A percentile compares a stretch with the other conserved stretches of the same genome.
These are phyloP conservation scores for Dictyostelium capitatum DNA, from an alignment of 78 protist genomes.

Conservation along the genomic window DNA sequence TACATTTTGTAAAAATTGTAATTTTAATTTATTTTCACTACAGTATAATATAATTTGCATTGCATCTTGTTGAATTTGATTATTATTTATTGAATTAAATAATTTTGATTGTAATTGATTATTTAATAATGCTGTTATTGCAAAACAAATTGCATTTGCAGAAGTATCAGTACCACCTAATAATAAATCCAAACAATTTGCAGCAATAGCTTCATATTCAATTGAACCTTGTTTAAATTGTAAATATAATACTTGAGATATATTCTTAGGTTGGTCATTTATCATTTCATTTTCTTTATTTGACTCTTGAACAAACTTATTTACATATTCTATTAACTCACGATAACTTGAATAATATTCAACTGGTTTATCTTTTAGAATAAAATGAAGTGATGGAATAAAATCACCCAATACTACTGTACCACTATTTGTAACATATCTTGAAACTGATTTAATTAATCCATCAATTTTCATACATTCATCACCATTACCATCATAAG, in stretches of 20 bases:
- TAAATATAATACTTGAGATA: neutral
- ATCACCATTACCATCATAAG: neutral
- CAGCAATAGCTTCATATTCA: neutral
- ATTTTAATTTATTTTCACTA: neutral
- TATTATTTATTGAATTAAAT: neutral
- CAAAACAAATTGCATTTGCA: neutral
- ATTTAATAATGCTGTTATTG: neutral
- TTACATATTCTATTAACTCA: neutral
- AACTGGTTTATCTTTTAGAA: conserved; percentile 8
- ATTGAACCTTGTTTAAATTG: conserved; percentile 1
- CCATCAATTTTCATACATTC: neutral
- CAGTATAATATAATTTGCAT: neutral
- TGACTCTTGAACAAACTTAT: neutral
- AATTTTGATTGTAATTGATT: conserved; percentile 27
- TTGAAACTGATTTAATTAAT: neutral
- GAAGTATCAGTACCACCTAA: conserved; percentile 22
- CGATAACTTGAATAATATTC: conserved; percentile 6
- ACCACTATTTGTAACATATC: neutral
- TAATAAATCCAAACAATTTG: conserved; percentile 21
- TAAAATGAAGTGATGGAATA: neutral
- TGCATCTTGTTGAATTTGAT: neutral
- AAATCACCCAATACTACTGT: conserved; percentile 2
- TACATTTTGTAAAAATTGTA: neutral
- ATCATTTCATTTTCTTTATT: neutral
- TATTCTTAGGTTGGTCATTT: conserved; percentile 25